Percentiles rank a stretch among this genome's conserved stretches.
These are phyloP conservation scores for Debaryomyces prosopidis DNA, from an alignment of 805 yeast species.

Conservation along the genomic window DNA sequence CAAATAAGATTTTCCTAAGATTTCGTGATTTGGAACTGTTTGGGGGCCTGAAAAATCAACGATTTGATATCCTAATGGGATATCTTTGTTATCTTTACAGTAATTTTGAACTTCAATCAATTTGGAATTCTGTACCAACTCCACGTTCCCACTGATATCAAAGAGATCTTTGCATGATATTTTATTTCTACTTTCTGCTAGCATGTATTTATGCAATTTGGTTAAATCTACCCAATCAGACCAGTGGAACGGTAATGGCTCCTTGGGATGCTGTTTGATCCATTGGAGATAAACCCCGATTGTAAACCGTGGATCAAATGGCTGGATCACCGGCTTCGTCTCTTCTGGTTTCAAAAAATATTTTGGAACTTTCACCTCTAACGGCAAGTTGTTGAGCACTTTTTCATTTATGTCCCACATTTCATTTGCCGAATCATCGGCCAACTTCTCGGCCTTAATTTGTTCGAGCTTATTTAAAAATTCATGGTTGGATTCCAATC, in stretches of 20 bases:
- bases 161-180: constrained; percentile 16
- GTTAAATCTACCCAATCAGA: constrained; percentile 58
- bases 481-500: constrained; percentile 13
- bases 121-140: constrained; percentile 7
- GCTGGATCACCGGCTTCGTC: constrained; percentile 19
- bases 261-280: constrained; percentile 18
- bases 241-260: constrained; percentile 51
- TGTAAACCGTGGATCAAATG: constrained; percentile 58
- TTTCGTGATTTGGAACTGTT: constrained; percentile 19
- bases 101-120: constrained; percentile 13
- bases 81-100: constrained; percentile 16
- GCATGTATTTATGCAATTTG: constrained; percentile 31
- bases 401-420: constrained; percentile 23
- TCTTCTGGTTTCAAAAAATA: constrained; percentile 8
- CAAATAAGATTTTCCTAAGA: constrained; percentile 30
- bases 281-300: constrained; percentile 47
- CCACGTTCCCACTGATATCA: constrained; percentile 12
- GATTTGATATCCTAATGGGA: constrained; percentile 24
- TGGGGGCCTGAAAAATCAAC: constrained; percentile 22
- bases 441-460: constrained; percentile 12
- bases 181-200: constrained; percentile 8
- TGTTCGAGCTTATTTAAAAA: constrained; percentile 11
- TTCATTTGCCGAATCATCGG: constrained; percentile 14
- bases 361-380: constrained; percentile 16
- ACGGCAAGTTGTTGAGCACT: constrained; percentile 8